Evolutionary conservation across 768 basidiomycete species (phyloP).

Genomic region (Megacollybia marginata): DNA sequence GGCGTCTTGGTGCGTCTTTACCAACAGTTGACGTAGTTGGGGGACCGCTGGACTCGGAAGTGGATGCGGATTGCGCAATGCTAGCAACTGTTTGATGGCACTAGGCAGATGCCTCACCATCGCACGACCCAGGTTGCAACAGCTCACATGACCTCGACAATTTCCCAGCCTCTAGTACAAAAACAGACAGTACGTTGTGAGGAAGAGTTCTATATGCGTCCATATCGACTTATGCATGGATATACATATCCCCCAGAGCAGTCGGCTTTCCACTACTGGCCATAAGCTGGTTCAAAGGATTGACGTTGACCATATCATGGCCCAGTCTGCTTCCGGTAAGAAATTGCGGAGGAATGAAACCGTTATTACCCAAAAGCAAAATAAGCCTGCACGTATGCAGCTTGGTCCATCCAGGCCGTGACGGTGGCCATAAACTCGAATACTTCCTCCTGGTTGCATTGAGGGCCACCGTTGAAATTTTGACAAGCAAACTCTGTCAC

Average conservation of each 20-base stretch:
- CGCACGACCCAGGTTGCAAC: neutral
- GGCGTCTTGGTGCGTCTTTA: conserved; percentile 60
- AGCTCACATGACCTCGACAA: too few relatives aligned
- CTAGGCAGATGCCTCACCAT: conserved; percentile 52
- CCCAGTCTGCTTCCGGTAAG: too few relatives aligned
- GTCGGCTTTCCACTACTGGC: conserved; percentile 14
- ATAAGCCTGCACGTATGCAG: conserved; percentile 32
- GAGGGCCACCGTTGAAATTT: conserved; percentile 46
- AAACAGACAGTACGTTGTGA: too few relatives aligned
- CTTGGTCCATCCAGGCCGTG: conserved; percentile 37
- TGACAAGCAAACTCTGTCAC: conserved; percentile 70
- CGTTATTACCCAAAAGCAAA: conserved; percentile 54
- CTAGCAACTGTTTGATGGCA: conserved; percentile 64
- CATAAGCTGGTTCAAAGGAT: conserved; percentile 48
- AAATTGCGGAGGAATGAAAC: neutral
- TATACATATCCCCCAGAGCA: neutral
- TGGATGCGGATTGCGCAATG: conserved; percentile 56
- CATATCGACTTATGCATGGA: neutral
- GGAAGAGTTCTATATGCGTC: too few relatives aligned
- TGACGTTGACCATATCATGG: conserved; percentile 45
- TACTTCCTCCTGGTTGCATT: conserved; percentile 33
- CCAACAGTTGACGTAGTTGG: conserved; percentile 48
- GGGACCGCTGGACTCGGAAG: conserved; percentile 48
- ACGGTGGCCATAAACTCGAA: conserved; percentile 39
- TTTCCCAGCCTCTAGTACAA: too few relatives aligned